These are phyloP conservation scores for Sugiyamaella japonica DNA, from an alignment of 1,139 yeast species.

Conservation along the genomic window DNA sequence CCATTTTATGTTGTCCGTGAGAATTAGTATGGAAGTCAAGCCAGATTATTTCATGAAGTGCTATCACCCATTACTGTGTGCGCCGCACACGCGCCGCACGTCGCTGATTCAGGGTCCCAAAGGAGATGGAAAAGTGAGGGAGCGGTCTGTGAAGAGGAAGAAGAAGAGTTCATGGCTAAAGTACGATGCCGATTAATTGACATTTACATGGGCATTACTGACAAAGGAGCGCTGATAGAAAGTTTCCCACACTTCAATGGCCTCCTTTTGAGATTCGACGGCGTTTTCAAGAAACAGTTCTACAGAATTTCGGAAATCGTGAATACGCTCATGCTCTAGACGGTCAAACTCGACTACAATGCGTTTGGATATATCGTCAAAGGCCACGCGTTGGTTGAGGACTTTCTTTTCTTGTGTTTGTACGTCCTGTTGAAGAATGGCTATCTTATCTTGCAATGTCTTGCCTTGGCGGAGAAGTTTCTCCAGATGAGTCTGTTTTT, in stretches of 20 bases:
- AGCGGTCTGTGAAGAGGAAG: too few relatives aligned
- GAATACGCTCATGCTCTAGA: conserved; percentile 75
- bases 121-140: too few relatives aligned
- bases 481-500: conserved; percentile 51
- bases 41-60: neutral
- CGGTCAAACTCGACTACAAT: conserved; percentile 67
- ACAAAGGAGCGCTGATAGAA: conserved; percentile 42
- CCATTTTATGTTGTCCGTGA: conserved; percentile 23
- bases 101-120: neutral
- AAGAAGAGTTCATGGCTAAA: neutral
- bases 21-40: neutral
- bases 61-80: too few relatives aligned
- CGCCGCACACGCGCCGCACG: neutral
- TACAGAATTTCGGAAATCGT: conserved; percentile 84
- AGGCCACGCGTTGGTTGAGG: conserved; percentile 55
- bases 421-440: conserved; percentile 56
- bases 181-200: neutral
- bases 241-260: conserved; percentile 94
- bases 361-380: conserved; percentile 59
- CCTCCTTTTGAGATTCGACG: conserved; percentile 90
- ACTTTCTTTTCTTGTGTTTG: conserved; percentile 60
- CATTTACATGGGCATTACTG: conserved; percentile 1
- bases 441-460: conserved; percentile 64
- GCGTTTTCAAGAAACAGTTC: conserved; percentile 90
- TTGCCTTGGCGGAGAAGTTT: conserved; percentile 56